Evolutionary conservation across 1,284 basidiomycete species (phyloP).

Genomic region (Wolfiporia cocos): DNA sequence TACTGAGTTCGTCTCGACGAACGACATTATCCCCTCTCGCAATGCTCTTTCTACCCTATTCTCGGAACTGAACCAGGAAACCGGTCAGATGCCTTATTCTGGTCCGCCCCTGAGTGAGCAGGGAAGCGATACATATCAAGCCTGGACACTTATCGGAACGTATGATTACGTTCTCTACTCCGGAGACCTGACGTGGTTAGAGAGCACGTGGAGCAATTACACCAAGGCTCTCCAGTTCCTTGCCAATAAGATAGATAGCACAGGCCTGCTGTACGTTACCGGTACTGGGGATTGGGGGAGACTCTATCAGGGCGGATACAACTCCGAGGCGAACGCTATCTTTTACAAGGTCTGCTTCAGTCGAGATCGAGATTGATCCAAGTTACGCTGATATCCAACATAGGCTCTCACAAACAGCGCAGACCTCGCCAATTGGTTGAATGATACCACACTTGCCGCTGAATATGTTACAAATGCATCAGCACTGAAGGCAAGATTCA

Average conservation of each 20-base stretch:
- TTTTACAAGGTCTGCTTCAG: conserved; percentile 35
- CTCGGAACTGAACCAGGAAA: conserved; percentile 40
- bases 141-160: conserved; percentile 41
- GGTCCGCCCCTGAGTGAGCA: conserved; percentile 50
- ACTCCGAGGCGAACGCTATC: conserved; percentile 43
- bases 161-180: conserved; percentile 41
- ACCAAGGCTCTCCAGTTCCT: conserved; percentile 42
- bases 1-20: conserved; percentile 53
- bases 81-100: conserved; percentile 52
- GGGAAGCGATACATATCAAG: conserved; percentile 38
- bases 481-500: conserved; percentile 35
- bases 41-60: conserved; percentile 59
- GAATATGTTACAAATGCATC: conserved; percentile 37
- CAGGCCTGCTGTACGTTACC: conserved; percentile 43
- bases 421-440: conserved; percentile 37
- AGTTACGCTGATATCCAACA: background rate
- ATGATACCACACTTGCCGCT: conserved; percentile 26
- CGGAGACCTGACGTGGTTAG: conserved; percentile 38
- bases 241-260: conserved; percentile 36
- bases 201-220: conserved; percentile 41
- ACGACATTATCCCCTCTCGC: conserved; percentile 46
- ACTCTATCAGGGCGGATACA: conserved; percentile 40
- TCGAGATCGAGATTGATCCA: background rate
- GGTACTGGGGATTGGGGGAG: conserved; percentile 44
- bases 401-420: conserved; percentile 42